phyloP scores from a whole-genome alignment of 192 early-diverging fungal genomes.

The Coemansia sp. region DNA sequence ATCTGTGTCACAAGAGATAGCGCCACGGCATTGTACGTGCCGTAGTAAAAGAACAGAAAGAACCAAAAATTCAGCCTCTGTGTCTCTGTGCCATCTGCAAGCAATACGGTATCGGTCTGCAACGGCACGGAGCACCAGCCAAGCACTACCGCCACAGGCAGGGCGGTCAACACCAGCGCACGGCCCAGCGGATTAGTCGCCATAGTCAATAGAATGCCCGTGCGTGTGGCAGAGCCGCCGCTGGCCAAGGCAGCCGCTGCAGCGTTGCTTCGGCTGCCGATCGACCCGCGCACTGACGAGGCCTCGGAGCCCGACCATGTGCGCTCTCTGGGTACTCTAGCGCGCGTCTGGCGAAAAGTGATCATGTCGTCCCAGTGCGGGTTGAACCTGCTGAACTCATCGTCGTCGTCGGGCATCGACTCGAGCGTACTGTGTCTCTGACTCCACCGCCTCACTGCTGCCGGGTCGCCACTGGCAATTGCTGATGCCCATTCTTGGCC shows the following conservation, averaged over 20 bases:
- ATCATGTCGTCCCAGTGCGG: conserved; percentile 60
- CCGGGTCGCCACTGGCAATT: conserved; percentile 8
- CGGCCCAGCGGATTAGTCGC: conserved; percentile 44
- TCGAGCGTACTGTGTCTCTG: conserved; percentile 28
- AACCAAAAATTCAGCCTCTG: conserved; percentile 70
- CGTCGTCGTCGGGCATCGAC: conserved; percentile 21
- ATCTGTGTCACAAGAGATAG: conserved; percentile 71
- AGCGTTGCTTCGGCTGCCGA: no score
- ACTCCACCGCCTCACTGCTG: conserved; percentile 13
- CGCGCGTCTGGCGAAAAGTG: conserved; percentile 48
- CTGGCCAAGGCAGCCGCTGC: no score
- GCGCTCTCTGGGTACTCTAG: conserved; percentile 38
- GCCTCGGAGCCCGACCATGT: conserved; percentile 47
- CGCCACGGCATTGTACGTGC: conserved; percentile 69
- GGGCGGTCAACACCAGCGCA: conserved; percentile 40
- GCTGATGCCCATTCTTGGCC: conserved; percentile 26
- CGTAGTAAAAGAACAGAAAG: conserved; percentile 75
- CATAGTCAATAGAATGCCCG: conserved; percentile 46
- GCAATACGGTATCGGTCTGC: conserved; percentile 29
- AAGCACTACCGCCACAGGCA: conserved; percentile 54
- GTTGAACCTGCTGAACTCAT: conserved; percentile 27
- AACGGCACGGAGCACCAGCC: conserved; percentile 59
- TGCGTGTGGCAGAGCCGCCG: no score
- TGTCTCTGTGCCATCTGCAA: not conserved
- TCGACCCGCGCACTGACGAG: conserved; percentile 16